Evolutionary conservation across 2,329 filamentous ascomycete genomes (phyloP).

Genomic region (Cercospora zeina): DNA sequence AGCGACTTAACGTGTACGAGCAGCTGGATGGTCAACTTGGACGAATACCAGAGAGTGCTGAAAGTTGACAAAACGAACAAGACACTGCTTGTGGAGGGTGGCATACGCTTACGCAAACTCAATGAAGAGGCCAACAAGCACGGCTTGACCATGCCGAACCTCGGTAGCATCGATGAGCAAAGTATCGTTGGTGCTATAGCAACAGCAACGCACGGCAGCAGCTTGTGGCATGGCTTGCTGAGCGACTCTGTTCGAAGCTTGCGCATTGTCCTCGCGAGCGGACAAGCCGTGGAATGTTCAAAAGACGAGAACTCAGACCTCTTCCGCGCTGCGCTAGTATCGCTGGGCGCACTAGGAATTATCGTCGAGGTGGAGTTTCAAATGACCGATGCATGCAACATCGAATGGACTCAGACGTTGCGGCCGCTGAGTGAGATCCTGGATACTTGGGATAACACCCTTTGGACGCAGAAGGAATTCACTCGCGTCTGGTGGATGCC

Average conservation of each 20-base stretch:
- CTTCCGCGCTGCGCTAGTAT: conserved; percentile 84
- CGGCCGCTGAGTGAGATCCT: conserved; percentile 69
- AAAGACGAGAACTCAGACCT: conserved; percentile 68
- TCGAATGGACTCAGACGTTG: conserved; percentile 82
- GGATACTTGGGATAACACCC: conserved; percentile 65
- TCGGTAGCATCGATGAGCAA: conserved; percentile 94
- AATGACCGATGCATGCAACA: conserved; percentile 76
- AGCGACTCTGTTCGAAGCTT: conserved; percentile 74
- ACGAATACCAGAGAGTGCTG: conserved; percentile 73
- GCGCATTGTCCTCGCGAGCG: conserved; percentile 79
- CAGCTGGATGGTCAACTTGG: conserved; percentile 91
- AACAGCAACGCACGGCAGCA: conserved; percentile 91
- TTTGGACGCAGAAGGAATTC: conserved; percentile 87
- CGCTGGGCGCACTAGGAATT: conserved; percentile 85
- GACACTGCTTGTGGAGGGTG: conserved; percentile 77
- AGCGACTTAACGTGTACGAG: conserved; percentile 90
- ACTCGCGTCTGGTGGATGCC: conserved; percentile 98
- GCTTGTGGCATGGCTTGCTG: conserved; percentile 77
- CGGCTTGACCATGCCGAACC: conserved; percentile 82
- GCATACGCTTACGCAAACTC: conserved; percentile 76
- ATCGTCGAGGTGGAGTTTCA: conserved; percentile 86
- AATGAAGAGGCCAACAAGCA: conserved; percentile 70
- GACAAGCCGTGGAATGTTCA: conserved; percentile 70
- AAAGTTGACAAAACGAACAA: conserved; percentile 66
- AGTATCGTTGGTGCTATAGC: conserved; percentile 88